Evolutionary conservation across 371 early-diverging fungal genomes (phyloP).

Genomic region (Capillidium rhysosporum): DNA sequence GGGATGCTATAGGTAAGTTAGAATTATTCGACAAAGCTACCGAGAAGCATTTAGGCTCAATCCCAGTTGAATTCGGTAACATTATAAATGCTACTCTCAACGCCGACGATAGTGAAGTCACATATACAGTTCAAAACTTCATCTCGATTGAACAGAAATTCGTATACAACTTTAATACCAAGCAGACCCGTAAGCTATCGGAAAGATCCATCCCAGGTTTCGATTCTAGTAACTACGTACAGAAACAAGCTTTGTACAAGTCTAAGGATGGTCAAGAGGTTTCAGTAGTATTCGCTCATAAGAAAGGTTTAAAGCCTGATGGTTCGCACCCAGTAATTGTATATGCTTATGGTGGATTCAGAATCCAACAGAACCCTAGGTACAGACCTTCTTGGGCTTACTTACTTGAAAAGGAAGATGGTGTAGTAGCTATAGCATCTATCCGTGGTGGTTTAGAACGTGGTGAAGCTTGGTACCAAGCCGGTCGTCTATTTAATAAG

Average conservation of each 20-base stretch:
- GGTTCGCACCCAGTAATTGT: slow-evolving; percentile 27
- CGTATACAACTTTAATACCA: not conserved
- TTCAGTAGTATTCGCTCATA: slow-evolving; percentile 33
- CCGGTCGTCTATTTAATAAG: slow-evolving; percentile 16
- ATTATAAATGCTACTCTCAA: not conserved
- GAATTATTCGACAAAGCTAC: no score
- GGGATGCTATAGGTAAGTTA: no score
- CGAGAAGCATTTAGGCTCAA: no score
- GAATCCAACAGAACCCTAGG: slow-evolving; percentile 20
- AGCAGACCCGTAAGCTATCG: not conserved
- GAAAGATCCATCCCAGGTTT: slow-evolving; percentile 17
- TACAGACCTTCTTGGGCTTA: slow-evolving; percentile 19
- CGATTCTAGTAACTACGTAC: slow-evolving; percentile 20
- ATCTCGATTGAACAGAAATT: not conserved
- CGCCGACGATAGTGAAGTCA: not conserved
- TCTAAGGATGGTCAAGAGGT: slow-evolving; percentile 36
- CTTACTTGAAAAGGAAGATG: slow-evolving; percentile 23
- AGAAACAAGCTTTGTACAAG: slow-evolving; percentile 30
- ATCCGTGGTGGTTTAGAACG: slow-evolving; percentile 29
- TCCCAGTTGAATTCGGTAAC: no score
- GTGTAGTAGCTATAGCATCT: slow-evolving; percentile 17
- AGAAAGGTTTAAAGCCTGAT: slow-evolving; percentile 16
- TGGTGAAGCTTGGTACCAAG: slow-evolving; percentile 24
- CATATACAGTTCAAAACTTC: not conserved
- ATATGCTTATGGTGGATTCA: slow-evolving; percentile 48